Evolutionary conservation across 306 rosid genomes (phyloP).

Genomic region (Spatholobus suberectus): DNA sequence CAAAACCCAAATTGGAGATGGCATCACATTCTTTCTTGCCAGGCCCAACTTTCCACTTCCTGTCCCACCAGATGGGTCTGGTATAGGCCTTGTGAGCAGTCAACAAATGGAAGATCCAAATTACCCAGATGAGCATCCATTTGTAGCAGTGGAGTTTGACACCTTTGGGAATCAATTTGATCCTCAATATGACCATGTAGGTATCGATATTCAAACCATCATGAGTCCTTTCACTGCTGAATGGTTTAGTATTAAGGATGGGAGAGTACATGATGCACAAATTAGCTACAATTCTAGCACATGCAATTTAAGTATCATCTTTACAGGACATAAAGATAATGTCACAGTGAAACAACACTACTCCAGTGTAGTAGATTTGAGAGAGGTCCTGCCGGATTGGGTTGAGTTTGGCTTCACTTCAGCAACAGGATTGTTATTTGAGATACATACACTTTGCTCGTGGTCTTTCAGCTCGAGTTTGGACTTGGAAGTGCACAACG

Average conservation of each 20-base stretch:
- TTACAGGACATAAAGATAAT: too few relatives aligned
- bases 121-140: background rate
- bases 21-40: too few relatives aligned
- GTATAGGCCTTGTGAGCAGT: conserved; percentile 30
- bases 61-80: conserved; percentile 23
- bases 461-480: too few relatives aligned
- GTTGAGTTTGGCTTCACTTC: too few relatives aligned
- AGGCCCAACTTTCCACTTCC: conserved; percentile 18
- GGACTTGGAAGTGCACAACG: too few relatives aligned
- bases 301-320: background rate
- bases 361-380: too few relatives aligned
- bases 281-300: conserved; percentile 32
- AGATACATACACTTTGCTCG: too few relatives aligned
- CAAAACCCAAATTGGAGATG: too few relatives aligned
- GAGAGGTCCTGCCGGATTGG: too few relatives aligned
- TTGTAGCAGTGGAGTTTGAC: too few relatives aligned
- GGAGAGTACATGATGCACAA: conserved; percentile 18
- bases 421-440: too few relatives aligned
- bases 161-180: conserved; percentile 29
- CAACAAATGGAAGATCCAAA: background rate
- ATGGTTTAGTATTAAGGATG: conserved; percentile 25
- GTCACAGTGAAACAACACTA: too few relatives aligned
- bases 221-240: background rate
- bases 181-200: conserved; percentile 22
- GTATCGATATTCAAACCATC: background rate